Evolutionary conservation across 176 grass and related monocot species (phyloP).

Genomic region (Areca catechu): DNA sequence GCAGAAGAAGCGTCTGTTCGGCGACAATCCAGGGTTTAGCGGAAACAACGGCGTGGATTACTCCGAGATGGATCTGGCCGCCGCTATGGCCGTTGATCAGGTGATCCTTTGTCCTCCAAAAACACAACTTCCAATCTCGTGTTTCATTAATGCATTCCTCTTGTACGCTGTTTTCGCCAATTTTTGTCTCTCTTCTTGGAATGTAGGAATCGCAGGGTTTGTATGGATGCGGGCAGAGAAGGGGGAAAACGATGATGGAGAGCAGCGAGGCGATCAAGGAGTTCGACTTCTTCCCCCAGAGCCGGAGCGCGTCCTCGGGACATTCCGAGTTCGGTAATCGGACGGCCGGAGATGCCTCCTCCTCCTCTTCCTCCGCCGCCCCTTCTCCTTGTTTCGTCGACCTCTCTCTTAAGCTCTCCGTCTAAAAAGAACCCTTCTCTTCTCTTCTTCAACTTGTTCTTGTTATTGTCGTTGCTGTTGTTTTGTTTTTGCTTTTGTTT

Average conservation of each 20-base stretch:
- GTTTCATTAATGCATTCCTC: neutral
- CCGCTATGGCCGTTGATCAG: constrained; percentile 11
- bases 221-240: constrained; percentile 12
- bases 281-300: constrained; percentile 67
- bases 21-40: constrained; percentile 10
- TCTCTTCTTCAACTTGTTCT: neutral
- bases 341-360: constrained; percentile 1
- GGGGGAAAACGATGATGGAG: constrained; percentile 6
- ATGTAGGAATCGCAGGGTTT: constrained; percentile 4
- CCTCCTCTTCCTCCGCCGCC: neutral
- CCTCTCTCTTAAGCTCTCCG: constrained; percentile 10
- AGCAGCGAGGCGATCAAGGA: constrained; percentile 30
- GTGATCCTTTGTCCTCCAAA: neutral
- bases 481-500: neutral
- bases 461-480: neutral
- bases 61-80: constrained; percentile 13
- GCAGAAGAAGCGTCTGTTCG: constrained; percentile 29
- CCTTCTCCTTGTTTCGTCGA: neutral
- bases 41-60: constrained; percentile 4
- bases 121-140: too few relatives aligned
- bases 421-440: neutral
- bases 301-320: neutral
- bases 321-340: constrained; percentile 1
- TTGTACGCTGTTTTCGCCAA: neutral
- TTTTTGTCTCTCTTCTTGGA: neutral